A percentile compares a stretch with the other conserved stretches of the same genome.
These are phyloP conservation scores for Candida montana DNA, from an alignment of 805 yeast species.

Conservation along the genomic window DNA sequence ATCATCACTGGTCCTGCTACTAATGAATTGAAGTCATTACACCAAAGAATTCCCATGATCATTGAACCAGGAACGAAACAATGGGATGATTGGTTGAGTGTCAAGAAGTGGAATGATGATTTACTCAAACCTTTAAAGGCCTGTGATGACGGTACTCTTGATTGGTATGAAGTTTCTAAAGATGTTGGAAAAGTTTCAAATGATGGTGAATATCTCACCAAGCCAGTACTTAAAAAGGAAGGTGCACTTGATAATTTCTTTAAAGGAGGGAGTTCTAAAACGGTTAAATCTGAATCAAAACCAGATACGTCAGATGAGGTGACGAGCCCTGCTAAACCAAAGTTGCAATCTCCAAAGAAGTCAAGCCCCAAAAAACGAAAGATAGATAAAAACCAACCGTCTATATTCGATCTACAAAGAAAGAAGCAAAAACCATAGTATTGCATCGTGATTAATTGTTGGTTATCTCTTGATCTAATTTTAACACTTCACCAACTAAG, in stretches of 20 bases:
- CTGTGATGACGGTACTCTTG: conserved; percentile 33
- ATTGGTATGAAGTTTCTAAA: conserved; percentile 48
- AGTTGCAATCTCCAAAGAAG: neutral
- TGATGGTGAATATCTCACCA: conserved; percentile 33
- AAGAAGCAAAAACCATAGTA: conserved; percentile 1
- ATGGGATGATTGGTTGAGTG: conserved; percentile 62
- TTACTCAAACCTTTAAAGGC: conserved; percentile 37
- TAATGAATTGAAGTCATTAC: conserved; percentile 58
- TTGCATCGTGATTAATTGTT: no score
- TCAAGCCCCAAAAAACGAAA: conserved; percentile 2
- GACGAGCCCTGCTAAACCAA: neutral
- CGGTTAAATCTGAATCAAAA: conserved; percentile 1
- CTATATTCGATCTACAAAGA: neutral
- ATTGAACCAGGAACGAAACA: conserved; percentile 51
- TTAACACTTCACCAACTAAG: conserved; percentile 51
- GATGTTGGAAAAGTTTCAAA: conserved; percentile 60
- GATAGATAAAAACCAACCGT: conserved; percentile 1
- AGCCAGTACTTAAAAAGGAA: conserved; percentile 21
- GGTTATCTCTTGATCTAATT: conserved; percentile 25
- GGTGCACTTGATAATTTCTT: conserved; percentile 14
- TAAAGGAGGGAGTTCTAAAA: no score
- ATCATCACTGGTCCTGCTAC: conserved; percentile 73
- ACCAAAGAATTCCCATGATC: conserved; percentile 73
- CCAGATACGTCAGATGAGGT: conserved; percentile 3
- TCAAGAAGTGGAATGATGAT: conserved; percentile 32